Evolutionary conservation across 2,329 filamentous ascomycete genomes (phyloP), one percentile per base, ranked within the genome.

Genomic region (Talaromyces piceae): DNA sequence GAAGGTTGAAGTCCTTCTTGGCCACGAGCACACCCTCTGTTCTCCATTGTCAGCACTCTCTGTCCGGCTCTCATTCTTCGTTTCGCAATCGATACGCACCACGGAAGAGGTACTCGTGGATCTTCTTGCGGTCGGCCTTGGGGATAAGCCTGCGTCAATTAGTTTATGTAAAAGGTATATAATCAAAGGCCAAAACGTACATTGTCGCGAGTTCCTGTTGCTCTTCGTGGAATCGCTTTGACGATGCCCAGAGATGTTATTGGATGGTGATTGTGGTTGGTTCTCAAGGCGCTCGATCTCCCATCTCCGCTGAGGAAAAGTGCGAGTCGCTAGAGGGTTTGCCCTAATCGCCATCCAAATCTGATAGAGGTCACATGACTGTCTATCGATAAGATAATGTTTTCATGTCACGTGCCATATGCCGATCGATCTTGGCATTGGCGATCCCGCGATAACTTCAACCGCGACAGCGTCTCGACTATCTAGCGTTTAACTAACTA

Each of bases 111-210:
- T 91, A 95, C 87, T 91, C 91, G 84, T 98, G 93, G 80, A 98
- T 97, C 87, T 90, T 89, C 88, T 98, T 98, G 82, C 94, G 91
- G 82, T 98, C 93, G 77, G 89, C 87, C 87, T 97, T 97, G 76
- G 93, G 93, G 77, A 98, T 98, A 82, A 98, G 87, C 93, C 87
- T 91, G 64, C 11, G 31, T 47, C 23, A 16, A 49, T 53, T 55
- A 53, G 48, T 65, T 37, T 62, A 57, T 47, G 46, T 43, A 28
- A 26, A 18, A 37, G 49, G 45, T n/a, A 41, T 44, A 16, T 31
- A 49, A 25, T 28, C 28, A 22, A 30, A 25, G 9, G 49, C 20
- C 52, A 58, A 27, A 44, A 58, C 69, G 57, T 68, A 74, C 73
- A 76, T 77, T 74, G 73, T 74, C 67, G 73, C 74, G 73, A 76